Conservation (phyloP, 1,284 basidiomycete species). For the Trichosporon ovoides region DNA sequence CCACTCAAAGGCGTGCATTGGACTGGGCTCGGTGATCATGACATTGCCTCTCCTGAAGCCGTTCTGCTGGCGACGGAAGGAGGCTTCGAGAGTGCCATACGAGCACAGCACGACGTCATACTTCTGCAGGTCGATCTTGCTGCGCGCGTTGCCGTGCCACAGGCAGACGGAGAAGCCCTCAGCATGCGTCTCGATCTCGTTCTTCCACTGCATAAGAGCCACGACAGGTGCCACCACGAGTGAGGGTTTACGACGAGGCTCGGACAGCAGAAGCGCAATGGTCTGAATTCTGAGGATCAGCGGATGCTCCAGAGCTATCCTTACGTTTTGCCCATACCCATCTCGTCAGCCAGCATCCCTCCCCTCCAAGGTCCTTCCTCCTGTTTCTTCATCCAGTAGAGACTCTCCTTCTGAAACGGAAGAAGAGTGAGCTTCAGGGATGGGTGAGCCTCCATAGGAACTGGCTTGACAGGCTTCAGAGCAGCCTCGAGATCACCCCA, state of each 20-base stretch:
- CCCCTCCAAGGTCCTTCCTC: slow-evolving; percentile 83
- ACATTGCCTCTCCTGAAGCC: slow-evolving; percentile 84
- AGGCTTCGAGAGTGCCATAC: slow-evolving; percentile 83
- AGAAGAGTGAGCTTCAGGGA: slow-evolving; percentile 63
- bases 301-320: slow-evolving; percentile 5
- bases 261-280: slow-evolving; percentile 76
- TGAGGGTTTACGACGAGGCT: slow-evolving; percentile 64
- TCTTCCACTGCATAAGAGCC: slow-evolving; percentile 97
- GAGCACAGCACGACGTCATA: slow-evolving; percentile 69
- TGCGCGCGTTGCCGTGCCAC: slow-evolving; percentile 76
- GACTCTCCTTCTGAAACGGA: slow-evolving; percentile 78
- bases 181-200: slow-evolving; percentile 82
- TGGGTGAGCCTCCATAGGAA: slow-evolving; percentile 69
- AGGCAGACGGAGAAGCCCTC: slow-evolving; percentile 71
- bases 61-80: slow-evolving; percentile 84
- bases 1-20: slow-evolving; percentile 83
- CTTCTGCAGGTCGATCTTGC: slow-evolving; percentile 62
- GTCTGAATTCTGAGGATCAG: slow-evolving; percentile 74
- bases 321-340: slow-evolving; percentile 81
- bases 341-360: slow-evolving; percentile 76
- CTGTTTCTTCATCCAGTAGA: slow-evolving; percentile 94
- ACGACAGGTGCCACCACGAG: slow-evolving; percentile 94
- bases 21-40: slow-evolving; percentile 82
- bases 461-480: slow-evolving; percentile 61
- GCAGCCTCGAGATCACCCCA: slow-evolving; percentile 80